Percentiles rank a stretch among this genome's conserved stretches.
These are phyloP conservation scores for Asparagopsis taxiformis DNA, from an alignment of 31 red algal species.

Conservation along the genomic window DNA sequence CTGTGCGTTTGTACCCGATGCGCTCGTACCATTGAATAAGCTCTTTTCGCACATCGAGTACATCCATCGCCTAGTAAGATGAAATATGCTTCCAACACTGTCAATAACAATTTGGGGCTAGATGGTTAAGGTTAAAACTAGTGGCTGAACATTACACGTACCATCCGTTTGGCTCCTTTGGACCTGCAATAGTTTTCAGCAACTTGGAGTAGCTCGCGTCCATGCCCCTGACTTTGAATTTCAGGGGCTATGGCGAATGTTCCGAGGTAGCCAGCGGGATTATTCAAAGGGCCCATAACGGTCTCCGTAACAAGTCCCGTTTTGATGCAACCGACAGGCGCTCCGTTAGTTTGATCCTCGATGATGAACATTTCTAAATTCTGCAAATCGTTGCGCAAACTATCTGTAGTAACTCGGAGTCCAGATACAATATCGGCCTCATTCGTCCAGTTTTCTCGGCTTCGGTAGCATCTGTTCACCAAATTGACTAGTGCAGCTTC, in stretches of 20 bases:
- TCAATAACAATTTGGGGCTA: neutral
- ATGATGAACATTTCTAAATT: conserved; percentile 29
- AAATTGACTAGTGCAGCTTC: conserved; percentile 36
- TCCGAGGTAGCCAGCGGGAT: conserved; percentile 50
- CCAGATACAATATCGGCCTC: conserved; percentile 52
- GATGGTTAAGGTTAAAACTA: neutral
- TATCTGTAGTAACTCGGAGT: conserved; percentile 13
- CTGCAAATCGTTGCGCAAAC: conserved; percentile 5
- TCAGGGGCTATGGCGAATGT: conserved; percentile 34
- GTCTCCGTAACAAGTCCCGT: conserved; percentile 30
- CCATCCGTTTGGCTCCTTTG: conserved; percentile 28
- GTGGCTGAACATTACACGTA: conserved; percentile 14
- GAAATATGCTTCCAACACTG: neutral
- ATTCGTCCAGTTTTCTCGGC: conserved; percentile 50
- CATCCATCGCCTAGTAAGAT: conserved; percentile 37
- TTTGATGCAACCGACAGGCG: conserved; percentile 37
- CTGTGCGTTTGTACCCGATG: conserved; percentile 42
- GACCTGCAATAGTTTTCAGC: conserved; percentile 20
- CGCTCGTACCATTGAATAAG: conserved; percentile 72
- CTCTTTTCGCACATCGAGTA: conserved; percentile 47
- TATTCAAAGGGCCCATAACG: conserved; percentile 20
- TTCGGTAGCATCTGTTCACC: conserved; percentile 64
- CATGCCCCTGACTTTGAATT: conserved; percentile 62
- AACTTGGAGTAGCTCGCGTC: conserved; percentile 23
- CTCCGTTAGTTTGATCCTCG: conserved; percentile 5